A percentile compares a stretch with the other conserved stretches of the same genome.
phyloP scores from a whole-genome alignment of 805 yeast genomes.

The Blastobotrys attinorum region DNA sequence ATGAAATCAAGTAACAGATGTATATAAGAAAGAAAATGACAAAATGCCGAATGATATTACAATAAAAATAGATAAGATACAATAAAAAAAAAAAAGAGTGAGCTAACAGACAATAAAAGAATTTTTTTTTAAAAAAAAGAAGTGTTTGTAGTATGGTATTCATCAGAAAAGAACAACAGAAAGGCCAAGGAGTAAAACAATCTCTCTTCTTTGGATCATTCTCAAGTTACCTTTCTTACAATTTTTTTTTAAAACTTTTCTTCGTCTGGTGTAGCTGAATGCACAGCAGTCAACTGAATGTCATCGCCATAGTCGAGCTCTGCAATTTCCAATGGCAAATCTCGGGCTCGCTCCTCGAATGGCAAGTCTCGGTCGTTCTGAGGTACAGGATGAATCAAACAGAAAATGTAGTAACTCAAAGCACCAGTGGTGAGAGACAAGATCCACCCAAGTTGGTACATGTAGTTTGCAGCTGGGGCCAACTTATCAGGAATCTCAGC shows the following conservation, averaged over 20 bases:
- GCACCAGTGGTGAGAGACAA: slow-evolving; percentile 4
- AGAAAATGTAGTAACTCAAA: background rate
- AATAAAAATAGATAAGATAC: too few species aligned
- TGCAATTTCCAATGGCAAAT: background rate
- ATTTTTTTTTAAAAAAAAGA: background rate
- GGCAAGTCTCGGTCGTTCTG: slow-evolving; percentile 2
- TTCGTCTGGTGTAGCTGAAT: background rate
- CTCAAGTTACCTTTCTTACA: too few species aligned
- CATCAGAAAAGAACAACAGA: too few species aligned
- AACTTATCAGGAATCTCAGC: background rate
- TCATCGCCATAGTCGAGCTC: slow-evolving; percentile 1
- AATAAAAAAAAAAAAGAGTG: background rate
- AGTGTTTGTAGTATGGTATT: background rate
- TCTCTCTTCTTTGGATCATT: too few species aligned
- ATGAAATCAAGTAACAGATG: too few species aligned
- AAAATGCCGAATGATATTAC: too few species aligned
- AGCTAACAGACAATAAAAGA: background rate
- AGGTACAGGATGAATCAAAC: slow-evolving; percentile 3
- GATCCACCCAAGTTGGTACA: slow-evolving; percentile 7
- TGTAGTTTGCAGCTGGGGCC: slow-evolving; percentile 1
- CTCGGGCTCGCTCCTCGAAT: slow-evolving; percentile 2
- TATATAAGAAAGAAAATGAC: too few species aligned
- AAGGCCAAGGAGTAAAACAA: too few species aligned
- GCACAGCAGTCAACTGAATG: background rate
- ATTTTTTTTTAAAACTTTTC: background rate